Evolutionary conservation across 495 filamentous ascomycete species (phyloP), one percentile per base, ranked within the genome.

Genomic region (Lepraria neglecta): DNA sequence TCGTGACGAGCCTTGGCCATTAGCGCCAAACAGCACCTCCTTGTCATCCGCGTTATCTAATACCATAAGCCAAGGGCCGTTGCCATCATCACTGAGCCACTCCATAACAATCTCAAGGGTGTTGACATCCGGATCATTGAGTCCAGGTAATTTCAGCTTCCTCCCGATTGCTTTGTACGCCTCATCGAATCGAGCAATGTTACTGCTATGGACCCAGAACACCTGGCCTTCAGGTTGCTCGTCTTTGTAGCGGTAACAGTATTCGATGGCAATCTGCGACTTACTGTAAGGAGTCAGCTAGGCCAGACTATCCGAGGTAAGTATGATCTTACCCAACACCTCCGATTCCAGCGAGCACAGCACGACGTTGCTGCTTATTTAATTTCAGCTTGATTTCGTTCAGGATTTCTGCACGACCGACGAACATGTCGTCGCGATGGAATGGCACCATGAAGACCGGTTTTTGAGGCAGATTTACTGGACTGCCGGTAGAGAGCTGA

Each of bases 1-100:
- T 31, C 1, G 17, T 3, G 10, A 44, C 24, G n/a, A n/a, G n/a
- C n/a, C n/a, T 21, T 21, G 56, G 28, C n/a, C n/a, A n/a, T n/a
- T n/a, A 4, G 21, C 45, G n/a, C 11, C 6, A 15, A 58, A 58
- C 38, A 58, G 73, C 17, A 75, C 27, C 28, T 74, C 68, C 7
- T 64, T 56, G 64, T 81, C 74, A 65, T 83, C 78, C 9, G 76
- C 78, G 60, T 80, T 82, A 64, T 84, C 79, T 27, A 83, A 69
- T n/a, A 81, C 68, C 59, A 82, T 60, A 21, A 80, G 53, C 80
- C 79, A 84, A n/a, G n/a, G n/a, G n/a, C n/a, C n/a, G 4, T 58
- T 60, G 17, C 73, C 72, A 51, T 67, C 67, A 45, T 70, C 61
- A 27, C 53, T 53, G 21, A 81, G 70, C 73, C 74, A 79, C 59